Base-by-base conservation (phyloP, 139 green algal species). In the Mesostigma viride region DNA sequence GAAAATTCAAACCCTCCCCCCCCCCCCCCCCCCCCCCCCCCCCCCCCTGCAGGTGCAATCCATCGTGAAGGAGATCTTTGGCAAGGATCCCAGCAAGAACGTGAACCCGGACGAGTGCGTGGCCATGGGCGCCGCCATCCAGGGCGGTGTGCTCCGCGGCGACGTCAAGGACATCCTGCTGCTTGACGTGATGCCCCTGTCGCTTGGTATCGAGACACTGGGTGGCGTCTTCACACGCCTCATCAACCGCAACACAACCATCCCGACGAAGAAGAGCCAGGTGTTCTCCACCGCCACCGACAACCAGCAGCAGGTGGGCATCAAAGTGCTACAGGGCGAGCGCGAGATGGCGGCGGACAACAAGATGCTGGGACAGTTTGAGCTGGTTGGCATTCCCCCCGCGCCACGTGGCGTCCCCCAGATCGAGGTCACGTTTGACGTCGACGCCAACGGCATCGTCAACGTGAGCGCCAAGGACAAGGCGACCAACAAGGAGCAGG, bases 101-200 rank as follows among this genome's bases (percentile, higher is more conserved):
- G 92, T 99, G 34, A 99, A 99, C 83, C 94, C 94, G 1, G 94
- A 99, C 74, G 94, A 99, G 84, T 90, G 95, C 35, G 94, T 99
- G 46, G 94, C 94, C 14, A 94, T 95, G 58, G 94, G 91, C 24
- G 91, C 91, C 1, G 93, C 93, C 60, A 96, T 99, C 74, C 92
- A 97, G 79, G 90, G 90, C 27, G 90, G 87, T 57, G 91, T 98
- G 67, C 81, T 98, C 69, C 81, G 84, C 22, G 92, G 92, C 26
- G 90, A 97, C 68, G 90, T 97, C 31, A 95, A 90, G 81, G 93
- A 99, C 81, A 91, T 99, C 58, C 85, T 99, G 71, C 84, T 99
- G 76, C 83, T 99, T 67, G 93, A 99, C 75, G 93, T 99, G n/a
- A 99, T 93, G 1, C 87, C 88, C 1, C 82, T 98, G 65, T 95